Conservation (phyloP, 495 filamentous ascomycete genomes). For the Penicillium riverlandense region DNA sequence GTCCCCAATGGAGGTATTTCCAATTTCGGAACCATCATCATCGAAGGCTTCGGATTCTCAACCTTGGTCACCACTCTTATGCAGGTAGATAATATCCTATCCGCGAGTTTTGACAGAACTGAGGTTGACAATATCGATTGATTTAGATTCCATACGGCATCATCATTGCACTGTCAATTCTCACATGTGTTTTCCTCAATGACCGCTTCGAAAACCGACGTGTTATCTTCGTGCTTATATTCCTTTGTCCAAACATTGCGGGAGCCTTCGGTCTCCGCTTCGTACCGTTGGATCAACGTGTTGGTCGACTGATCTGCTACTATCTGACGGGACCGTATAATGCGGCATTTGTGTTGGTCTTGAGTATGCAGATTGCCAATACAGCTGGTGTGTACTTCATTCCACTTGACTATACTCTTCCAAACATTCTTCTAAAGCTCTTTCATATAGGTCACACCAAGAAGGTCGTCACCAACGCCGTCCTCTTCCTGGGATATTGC, state of each 20-base stretch:
- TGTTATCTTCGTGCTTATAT: slow-evolving; percentile 47
- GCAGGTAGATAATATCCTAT: slow-evolving; percentile 21
- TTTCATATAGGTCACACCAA: slow-evolving; percentile 47
- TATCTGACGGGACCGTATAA: slow-evolving; percentile 54
- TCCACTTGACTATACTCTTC: background rate
- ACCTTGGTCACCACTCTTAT: slow-evolving; percentile 43
- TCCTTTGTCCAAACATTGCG: slow-evolving; percentile 47
- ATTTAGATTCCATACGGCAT: slow-evolving; percentile 51
- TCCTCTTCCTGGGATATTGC: slow-evolving; percentile 48
- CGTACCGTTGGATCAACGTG: slow-evolving; percentile 34
- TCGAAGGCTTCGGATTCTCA: slow-evolving; percentile 54
- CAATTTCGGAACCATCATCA: slow-evolving; percentile 56
- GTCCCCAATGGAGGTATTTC: slow-evolving; percentile 45
- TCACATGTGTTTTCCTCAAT: slow-evolving; percentile 51
- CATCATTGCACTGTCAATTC: slow-evolving; percentile 49
- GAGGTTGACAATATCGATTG: background rate
- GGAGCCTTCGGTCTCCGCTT: slow-evolving; percentile 51
- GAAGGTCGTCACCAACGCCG: slow-evolving; percentile 54
- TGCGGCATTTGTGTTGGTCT: slow-evolving; percentile 51
- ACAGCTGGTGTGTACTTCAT: slow-evolving; percentile 30
- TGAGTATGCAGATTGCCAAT: slow-evolving; percentile 52
- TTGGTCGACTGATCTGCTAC: slow-evolving; percentile 50
- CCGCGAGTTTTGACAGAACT: too few species aligned
- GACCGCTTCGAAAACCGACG: slow-evolving; percentile 50
- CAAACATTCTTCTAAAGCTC: too few species aligned